Evolutionary conservation across 805 yeast genomes (phyloP).

Genomic region (Jamesozyma lodderae): DNA sequence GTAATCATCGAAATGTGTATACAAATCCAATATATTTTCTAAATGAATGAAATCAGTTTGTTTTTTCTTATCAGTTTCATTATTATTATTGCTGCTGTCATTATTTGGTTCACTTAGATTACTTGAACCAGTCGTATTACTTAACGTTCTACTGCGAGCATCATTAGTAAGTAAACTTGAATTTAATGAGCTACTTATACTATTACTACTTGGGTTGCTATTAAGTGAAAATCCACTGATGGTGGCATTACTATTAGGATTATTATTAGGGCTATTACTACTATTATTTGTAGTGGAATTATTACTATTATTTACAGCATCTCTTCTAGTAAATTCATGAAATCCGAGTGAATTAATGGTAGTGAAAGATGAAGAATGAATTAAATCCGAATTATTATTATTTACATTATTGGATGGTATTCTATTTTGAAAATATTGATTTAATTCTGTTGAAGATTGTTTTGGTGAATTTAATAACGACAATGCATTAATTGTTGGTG

Average conservation of each 20-base stretch:
- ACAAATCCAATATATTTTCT: conserved; percentile 20
- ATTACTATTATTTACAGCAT: not conserved
- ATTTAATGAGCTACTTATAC: conserved; percentile 2
- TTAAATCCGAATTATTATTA: not conserved
- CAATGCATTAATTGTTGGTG: conserved; percentile 5
- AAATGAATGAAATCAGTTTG: conserved; percentile 6
- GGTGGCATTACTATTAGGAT: no score
- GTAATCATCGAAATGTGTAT: conserved; percentile 17
- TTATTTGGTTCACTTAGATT: not conserved
- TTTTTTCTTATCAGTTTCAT: not conserved
- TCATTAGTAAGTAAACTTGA: conserved; percentile 1
- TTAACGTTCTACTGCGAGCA: not conserved
- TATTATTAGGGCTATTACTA: not conserved
- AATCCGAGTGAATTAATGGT: not conserved
- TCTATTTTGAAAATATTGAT: conserved; percentile 4
- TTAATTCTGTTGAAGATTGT: conserved; percentile 3
- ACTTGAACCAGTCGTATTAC: no score
- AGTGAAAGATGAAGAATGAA: not conserved
- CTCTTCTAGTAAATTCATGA: not conserved
- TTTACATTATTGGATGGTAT: conserved; percentile 1
- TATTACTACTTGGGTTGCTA: not conserved
- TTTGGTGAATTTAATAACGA: conserved; percentile 4
- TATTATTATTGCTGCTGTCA: not conserved
- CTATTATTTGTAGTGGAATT: not conserved
- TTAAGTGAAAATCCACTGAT: not conserved